Evolutionary conservation across 1,284 basidiomycete species (phyloP).

Genomic region (Moniliophthora roreri): DNA sequence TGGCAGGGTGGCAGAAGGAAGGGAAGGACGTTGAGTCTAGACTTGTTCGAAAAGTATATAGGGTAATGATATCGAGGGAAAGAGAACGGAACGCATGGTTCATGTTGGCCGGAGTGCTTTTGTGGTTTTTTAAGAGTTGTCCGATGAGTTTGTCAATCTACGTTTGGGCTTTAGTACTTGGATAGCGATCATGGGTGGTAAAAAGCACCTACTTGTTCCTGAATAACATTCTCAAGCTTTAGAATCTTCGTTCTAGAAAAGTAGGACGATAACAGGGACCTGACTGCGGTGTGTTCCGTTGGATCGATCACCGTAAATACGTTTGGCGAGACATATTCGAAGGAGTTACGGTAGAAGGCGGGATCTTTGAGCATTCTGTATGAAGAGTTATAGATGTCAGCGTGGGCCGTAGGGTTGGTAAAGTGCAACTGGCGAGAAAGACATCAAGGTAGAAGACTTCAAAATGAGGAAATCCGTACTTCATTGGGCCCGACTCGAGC

Average conservation of each 20-base stretch:
- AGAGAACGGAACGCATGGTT: constrained; percentile 17
- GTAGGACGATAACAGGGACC: neutral
- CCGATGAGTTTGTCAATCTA: constrained; percentile 21
- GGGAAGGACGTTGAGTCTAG: neutral
- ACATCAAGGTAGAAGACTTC: neutral
- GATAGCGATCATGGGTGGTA: neutral
- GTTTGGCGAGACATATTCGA: neutral
- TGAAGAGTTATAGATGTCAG: neutral
- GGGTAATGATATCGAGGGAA: constrained; percentile 26
- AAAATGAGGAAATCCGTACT: constrained; percentile 14
- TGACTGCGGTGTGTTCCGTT: neutral
- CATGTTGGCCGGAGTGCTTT: constrained; percentile 17
- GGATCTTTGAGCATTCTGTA: neutral
- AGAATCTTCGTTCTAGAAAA: constrained; percentile 1
- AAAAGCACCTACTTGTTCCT: neutral
- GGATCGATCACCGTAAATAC: neutral
- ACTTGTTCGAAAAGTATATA: constrained; percentile 20
- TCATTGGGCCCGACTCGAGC: constrained; percentile 32
- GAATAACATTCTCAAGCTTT: neutral
- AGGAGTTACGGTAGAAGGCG: neutral
- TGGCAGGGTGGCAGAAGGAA: too few relatives aligned
- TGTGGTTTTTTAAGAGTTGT: constrained; percentile 15
- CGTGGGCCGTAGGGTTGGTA: neutral
- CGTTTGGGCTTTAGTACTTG: constrained; percentile 9
- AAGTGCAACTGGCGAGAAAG: neutral